phyloP scores from a whole-genome alignment of 495 filamentous ascomycete species.

The Trichoderma asperelloides region DNA sequence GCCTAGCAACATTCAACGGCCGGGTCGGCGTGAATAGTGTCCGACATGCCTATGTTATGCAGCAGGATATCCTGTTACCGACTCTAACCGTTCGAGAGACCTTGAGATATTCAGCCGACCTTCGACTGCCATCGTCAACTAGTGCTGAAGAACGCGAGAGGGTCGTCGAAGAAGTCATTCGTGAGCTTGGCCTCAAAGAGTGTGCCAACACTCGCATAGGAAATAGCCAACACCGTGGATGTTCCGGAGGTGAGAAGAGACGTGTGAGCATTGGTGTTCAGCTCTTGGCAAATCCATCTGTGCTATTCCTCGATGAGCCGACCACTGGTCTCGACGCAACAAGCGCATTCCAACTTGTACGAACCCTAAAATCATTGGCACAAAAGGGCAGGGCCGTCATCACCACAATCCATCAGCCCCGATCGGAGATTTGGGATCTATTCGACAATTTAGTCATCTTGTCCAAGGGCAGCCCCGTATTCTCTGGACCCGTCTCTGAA shows the following conservation, averaged over 20 bases:
- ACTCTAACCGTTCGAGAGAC: conserved; percentile 67
- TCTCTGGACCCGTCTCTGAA: conserved; percentile 44
- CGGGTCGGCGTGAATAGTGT: conserved; percentile 40
- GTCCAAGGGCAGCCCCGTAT: conserved; percentile 54
- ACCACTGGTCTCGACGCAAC: conserved; percentile 69
- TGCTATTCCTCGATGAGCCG: conserved; percentile 67
- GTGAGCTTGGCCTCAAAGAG: conserved; percentile 64
- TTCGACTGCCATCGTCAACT: conserved; percentile 54
- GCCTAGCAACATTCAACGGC: conserved; percentile 49
- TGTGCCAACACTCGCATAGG: conserved; percentile 65
- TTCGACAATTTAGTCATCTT: conserved; percentile 61
- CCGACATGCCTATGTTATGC: conserved; percentile 65
- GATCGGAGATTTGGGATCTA: conserved; percentile 67
- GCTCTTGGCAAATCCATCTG: conserved; percentile 62
- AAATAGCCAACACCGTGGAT: conserved; percentile 57
- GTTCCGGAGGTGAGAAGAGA: conserved; percentile 68
- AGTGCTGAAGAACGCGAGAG: conserved; percentile 46
- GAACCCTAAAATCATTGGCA: conserved; percentile 57
- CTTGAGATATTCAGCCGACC: conserved; percentile 58
- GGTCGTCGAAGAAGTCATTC: conserved; percentile 63
- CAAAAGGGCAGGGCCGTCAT: conserved; percentile 60
- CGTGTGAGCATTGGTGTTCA: conserved; percentile 67
- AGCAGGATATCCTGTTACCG: conserved; percentile 62
- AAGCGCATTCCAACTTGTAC: conserved; percentile 62
- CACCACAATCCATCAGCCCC: conserved; percentile 63